Base-by-base conservation (phyloP, 352 stramenopile genomes). In the Phytophthora syringae region DNA sequence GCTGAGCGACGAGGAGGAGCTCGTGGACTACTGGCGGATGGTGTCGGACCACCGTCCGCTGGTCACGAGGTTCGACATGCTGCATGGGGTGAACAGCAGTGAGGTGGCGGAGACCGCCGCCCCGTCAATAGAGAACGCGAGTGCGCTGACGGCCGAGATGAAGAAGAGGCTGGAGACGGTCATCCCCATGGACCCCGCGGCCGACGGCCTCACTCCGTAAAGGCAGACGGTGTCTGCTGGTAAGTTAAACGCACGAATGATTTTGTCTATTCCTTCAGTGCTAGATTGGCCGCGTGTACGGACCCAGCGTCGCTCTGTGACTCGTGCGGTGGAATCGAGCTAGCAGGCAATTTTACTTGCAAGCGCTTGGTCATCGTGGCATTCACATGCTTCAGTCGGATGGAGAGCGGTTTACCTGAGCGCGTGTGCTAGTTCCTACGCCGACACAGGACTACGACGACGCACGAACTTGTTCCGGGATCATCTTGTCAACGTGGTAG, bases 11-110 rank as follows among this genome's bases (percentile, higher is more conserved):
- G 80, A 90, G 22, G 64, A 89, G 52, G 72, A 77, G 51, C 70
- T 90, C 45, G 84, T 95, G 49, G 80, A 95, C 63, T 94, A 93
- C 53, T 95, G 87, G 87, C 76, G 83, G 25, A 78, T 94, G 67
- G 78, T 95, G 42, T 95, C 87, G 49, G 83, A 92, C 64, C 84
- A 92, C 67, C 76, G 84, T 1, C 84, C 84, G 37, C 72, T 92
- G 3, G 79, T 92, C 25, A 77, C 81, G 20, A 76, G 61, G n/a
- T 92, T 92, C 45, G 67, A 90, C 25, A 65, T 90, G 51, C 42
- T 70, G 44, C 66, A 77, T 28, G 50, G 47, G 13, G 37, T 50
- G 1, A 21, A 22, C 20, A 52, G 44, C 53, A 64, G 59, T 16
- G 36, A 53, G 13, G 16, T 4, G 16, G 21, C 4, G 21, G 21